Percentiles rank a stretch among this genome's conserved stretches.
These are phyloP conservation scores for Opeltia flavorubescens DNA, from an alignment of 495 filamentous ascomycete genomes.

Conservation along the genomic window DNA sequence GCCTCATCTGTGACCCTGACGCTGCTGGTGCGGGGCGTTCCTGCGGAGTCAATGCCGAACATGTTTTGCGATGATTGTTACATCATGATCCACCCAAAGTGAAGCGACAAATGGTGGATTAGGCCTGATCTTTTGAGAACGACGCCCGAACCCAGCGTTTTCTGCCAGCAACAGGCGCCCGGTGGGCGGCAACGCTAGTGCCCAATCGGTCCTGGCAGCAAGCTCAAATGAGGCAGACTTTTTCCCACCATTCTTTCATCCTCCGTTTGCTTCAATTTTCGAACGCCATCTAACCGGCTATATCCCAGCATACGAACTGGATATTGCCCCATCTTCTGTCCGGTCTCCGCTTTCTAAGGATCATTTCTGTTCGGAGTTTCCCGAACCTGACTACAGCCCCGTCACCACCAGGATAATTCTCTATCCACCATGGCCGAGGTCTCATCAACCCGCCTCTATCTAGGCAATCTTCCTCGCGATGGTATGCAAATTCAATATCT, in stretches of 20 bases:
- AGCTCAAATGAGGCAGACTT: too few relatives aligned
- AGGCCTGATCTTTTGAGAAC: too few relatives aligned
- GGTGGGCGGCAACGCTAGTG: too few relatives aligned
- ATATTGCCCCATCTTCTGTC: neutral
- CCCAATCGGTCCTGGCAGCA: too few relatives aligned
- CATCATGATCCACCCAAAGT: too few relatives aligned
- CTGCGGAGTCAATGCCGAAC: too few relatives aligned
- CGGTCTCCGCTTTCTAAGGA: neutral
- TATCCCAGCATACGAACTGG: neutral
- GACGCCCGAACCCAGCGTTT: too few relatives aligned
- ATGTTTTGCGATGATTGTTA: too few relatives aligned
- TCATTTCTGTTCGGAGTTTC: neutral
- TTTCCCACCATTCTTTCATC: neutral
- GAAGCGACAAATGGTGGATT: too few relatives aligned
- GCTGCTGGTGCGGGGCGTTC: too few relatives aligned
- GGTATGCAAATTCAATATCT: constrained; percentile 50
- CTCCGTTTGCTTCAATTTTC: neutral
- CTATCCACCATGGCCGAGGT: constrained; percentile 26
- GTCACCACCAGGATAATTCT: neutral
- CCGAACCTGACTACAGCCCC: neutral
- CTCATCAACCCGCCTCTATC: constrained; percentile 84
- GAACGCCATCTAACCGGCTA: neutral
- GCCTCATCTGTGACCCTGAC: too few relatives aligned
- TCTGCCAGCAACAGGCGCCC: too few relatives aligned
- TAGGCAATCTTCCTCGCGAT: constrained; percentile 92